A percentile compares a stretch with the other conserved stretches of the same genome.
Evolutionary conservation across 352 stramenopile species (phyloP).

Genomic region (Pythium dissotocum): DNA sequence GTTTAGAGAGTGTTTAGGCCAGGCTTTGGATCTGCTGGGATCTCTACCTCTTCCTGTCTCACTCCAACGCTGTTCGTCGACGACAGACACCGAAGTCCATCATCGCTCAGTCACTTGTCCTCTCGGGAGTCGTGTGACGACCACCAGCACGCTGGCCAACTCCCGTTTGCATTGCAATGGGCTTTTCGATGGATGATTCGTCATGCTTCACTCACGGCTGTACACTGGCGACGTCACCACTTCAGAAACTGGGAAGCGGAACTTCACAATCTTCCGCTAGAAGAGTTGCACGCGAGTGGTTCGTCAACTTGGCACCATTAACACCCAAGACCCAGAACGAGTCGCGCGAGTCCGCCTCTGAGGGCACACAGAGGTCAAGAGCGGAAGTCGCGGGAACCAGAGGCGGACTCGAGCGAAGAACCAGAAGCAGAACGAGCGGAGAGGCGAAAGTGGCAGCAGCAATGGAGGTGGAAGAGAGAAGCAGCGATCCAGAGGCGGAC

Average conservation of each 20-base stretch:
- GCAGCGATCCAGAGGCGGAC: neutral
- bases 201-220: neutral
- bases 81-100: neutral
- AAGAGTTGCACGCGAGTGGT: neutral
- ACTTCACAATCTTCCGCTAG: neutral
- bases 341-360: neutral
- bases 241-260: neutral
- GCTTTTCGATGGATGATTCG: neutral
- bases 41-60: neutral
- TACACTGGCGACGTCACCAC: neutral
- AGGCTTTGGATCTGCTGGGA: neutral
- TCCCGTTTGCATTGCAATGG: neutral
- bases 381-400: neutral
- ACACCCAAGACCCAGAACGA: neutral
- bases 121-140: neutral
- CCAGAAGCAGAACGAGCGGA: neutral
- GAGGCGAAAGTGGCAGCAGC: neutral
- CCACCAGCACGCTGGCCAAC: neutral
- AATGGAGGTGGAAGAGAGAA: neutral
- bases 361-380: neutral
- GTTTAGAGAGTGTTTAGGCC: neutral
- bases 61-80: neutral
- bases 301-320: neutral
- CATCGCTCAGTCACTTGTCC: neutral
- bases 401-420: neutral